Evolutionary conservation across 2,329 filamentous ascomycete species (phyloP).

Genomic region (Alternaria angustiovoidea): DNA sequence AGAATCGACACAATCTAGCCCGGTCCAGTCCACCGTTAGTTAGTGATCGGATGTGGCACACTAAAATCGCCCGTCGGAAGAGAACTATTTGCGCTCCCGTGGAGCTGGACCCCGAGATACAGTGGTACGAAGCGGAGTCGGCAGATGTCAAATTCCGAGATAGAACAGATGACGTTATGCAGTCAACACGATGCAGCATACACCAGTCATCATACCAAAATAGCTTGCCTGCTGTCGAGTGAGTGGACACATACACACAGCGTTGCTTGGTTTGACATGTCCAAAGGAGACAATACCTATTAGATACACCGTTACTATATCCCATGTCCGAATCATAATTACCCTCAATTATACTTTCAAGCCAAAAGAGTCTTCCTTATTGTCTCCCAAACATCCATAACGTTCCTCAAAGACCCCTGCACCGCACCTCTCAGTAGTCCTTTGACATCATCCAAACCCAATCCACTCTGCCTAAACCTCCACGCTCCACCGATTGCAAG

Average conservation of each 20-base stretch:
- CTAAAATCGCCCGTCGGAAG: neutral
- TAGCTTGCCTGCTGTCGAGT: neutral
- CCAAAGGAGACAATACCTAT: neutral
- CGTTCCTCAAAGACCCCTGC: slow-evolving; percentile 17
- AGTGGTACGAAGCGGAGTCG: neutral
- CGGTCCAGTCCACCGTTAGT: neutral
- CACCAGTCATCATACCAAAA: neutral
- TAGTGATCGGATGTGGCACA: neutral
- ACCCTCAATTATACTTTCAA: neutral
- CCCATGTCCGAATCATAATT: neutral
- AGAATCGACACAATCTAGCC: neutral
- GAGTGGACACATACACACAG: neutral
- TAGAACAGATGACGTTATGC: neutral
- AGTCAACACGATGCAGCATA: neutral
- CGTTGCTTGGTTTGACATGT: neutral
- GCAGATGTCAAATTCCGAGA: neutral
- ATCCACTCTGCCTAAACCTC: slow-evolving; percentile 33
- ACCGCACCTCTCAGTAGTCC: slow-evolving; percentile 17
- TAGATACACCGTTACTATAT: neutral
- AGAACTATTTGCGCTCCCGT: neutral
- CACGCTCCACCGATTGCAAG: slow-evolving; percentile 36
- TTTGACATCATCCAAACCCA: slow-evolving; percentile 33
- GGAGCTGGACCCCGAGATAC: neutral
- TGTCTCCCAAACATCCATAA: slow-evolving; percentile 10
- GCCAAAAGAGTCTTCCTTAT: slow-evolving; percentile 8